Conservation (phyloP, 106 monocot species). For the Apostasia shenzhenica region DNA sequence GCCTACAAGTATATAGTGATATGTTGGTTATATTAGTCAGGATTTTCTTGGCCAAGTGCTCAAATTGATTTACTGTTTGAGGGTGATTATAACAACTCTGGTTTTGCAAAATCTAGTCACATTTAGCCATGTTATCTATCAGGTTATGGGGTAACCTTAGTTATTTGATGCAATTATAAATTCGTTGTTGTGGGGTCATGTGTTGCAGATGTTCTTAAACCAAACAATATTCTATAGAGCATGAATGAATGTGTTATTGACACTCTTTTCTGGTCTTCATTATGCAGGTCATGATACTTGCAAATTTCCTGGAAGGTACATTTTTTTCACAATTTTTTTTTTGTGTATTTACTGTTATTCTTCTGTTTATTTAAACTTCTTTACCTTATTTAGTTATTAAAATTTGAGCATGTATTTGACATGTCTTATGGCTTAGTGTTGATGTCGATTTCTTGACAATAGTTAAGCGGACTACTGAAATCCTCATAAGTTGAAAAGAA, state of each 20-base stretch:
- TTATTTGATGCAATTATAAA: no score
- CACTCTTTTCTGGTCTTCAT: not conserved
- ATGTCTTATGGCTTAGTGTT: not conserved
- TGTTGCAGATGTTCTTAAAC: no score
- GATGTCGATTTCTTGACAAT: not conserved
- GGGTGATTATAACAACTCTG: not conserved
- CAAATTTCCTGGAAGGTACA: slow-evolving; percentile 55
- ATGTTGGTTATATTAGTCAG: no score
- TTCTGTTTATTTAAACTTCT: no score
- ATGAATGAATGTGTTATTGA: no score
- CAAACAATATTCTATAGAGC: not conserved
- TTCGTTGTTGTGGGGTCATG: no score
- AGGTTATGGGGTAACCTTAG: no score
- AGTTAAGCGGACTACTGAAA: not conserved
- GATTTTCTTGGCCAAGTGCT: no score
- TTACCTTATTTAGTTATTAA: not conserved
- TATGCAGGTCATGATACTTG: slow-evolving; percentile 55
- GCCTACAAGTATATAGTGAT: not conserved
- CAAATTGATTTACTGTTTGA: no score
- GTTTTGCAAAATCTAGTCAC: not conserved
- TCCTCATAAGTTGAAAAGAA: no score
- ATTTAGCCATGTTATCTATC: not conserved
- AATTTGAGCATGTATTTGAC: not conserved
- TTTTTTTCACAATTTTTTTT: not conserved
- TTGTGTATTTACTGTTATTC: no score